Evolutionary conservation across 768 basidiomycete species (phyloP), one percentile per base, ranked within the genome.

Genomic region (Tricholoma terreum): DNA sequence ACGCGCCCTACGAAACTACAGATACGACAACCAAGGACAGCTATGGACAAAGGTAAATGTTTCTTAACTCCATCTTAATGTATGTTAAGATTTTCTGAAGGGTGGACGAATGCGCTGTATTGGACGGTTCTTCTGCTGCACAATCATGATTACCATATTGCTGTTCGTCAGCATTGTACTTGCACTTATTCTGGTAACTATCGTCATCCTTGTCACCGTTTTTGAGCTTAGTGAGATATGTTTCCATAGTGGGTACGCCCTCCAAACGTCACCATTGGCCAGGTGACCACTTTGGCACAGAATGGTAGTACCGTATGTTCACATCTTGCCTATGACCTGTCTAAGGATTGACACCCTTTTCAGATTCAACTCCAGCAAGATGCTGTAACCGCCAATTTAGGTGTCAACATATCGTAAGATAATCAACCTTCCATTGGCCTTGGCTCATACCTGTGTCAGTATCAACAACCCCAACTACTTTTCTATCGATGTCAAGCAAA

Each of bases 401-500:
- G 78, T 33, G 75, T 90, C n/a, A 78, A 84, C 61, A 84, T 91
- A 61, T 77, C 80, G 88, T 90, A 62, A 55, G 69, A 21, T 54
- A 46, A 42, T 50, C 40, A 24, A 46, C 40, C 9, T 58, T 42
- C 30, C 48, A 54, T 11, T 38, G 12, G 8, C 30, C 17, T 24
- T 19, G 35, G 63, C 45, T 56, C 31, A 56, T 33, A 50, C 4
- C 9, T 35, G 35, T 35, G 56, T 2, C 62, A 93, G 90, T 27
- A 87, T 92, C 54, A 74, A 75, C 66, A 94, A 94, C 64, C 92
- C 91, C 27, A 93, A 93, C 68, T 91, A 83, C 71, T 91, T 94
- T 66, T 71, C 80, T 8, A 86, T 89, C 9, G 78, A 77, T 17
- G 80, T 94, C 69, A 79, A 80, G 53, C 79, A 80, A 56, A 82